phyloP scores from a whole-genome alignment of 495 filamentous ascomycete genomes.

The Xylona heveae region DNA sequence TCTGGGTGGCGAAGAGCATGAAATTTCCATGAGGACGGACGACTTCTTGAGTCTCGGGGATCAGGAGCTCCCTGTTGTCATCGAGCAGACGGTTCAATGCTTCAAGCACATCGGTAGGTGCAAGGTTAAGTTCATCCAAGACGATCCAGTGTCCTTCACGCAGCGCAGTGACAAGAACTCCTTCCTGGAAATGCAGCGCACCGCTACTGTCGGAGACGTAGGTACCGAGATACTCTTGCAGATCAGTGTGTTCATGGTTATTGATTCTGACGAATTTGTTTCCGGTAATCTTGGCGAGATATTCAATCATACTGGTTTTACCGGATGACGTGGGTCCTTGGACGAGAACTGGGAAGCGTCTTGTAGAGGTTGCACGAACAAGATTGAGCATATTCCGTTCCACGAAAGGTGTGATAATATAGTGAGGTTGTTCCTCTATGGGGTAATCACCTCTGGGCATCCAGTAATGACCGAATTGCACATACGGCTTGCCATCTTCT shows the following conservation, averaged over 20 bases:
- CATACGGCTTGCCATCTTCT: slow-evolving; percentile 50
- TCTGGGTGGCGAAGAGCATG: slow-evolving; percentile 98
- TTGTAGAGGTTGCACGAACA: slow-evolving; percentile 75
- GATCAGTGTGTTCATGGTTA: slow-evolving; percentile 96
- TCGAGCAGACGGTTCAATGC: slow-evolving; percentile 87
- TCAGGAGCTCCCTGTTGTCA: slow-evolving; percentile 92
- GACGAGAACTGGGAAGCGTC: slow-evolving; percentile 82
- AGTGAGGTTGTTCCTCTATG: slow-evolving; percentile 57
- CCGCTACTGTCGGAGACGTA: slow-evolving; percentile 77
- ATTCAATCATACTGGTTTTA: slow-evolving; percentile 99
- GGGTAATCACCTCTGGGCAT: slow-evolving; percentile 46
- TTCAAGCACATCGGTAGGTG: slow-evolving; percentile 89
- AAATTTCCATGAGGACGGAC: slow-evolving; percentile 84
- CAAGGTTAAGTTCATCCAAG: slow-evolving; percentile 89
- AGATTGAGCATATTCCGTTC: slow-evolving; percentile 86
- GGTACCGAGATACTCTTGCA: slow-evolving; percentile 92
- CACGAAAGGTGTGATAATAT: slow-evolving; percentile 92
- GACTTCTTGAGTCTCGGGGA: slow-evolving; percentile 90
- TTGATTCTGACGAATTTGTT: slow-evolving; percentile 97
- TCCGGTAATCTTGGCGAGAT: slow-evolving; percentile 82
- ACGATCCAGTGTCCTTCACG: slow-evolving; percentile 94
- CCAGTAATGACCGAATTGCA: slow-evolving; percentile 90
- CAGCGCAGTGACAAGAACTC: slow-evolving; percentile 79
- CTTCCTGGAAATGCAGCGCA: slow-evolving; percentile 75
- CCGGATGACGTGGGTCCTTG: slow-evolving; percentile 94